Evolutionary conservation across 2,329 filamentous ascomycete species (phyloP), one percentile per base, ranked within the genome.

Genomic region (Neonectria coccinea): DNA sequence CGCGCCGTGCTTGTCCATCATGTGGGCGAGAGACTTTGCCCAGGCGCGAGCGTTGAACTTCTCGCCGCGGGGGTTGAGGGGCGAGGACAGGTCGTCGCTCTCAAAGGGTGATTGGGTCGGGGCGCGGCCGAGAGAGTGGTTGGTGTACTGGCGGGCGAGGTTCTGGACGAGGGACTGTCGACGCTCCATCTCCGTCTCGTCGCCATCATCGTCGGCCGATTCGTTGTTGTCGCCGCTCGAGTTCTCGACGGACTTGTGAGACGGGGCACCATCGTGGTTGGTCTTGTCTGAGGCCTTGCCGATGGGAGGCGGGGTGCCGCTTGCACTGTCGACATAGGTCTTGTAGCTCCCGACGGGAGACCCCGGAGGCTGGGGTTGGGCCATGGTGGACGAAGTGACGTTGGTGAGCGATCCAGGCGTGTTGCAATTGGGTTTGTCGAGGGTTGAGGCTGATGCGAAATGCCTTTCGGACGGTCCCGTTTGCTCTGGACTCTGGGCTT

Each of bases 71-170:
- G 61, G 61, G 61, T 64, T 64, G 14, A 64, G 25, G 0, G 61
- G 61, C 6, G 61, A 64, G 29, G 55, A 20, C 3, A 56, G 56
- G 45, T 64, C 61, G 5, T 59, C 51, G 22, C 27, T 52, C 8
- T 45, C 50, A 22, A 64, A 64, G 27, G 59, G 33, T 14, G 61
- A 54, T 3, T 64, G 50, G 8, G 56, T 59, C 11, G 44, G 22
- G 14, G 51, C 56, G 29, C 51, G 33, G 1, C 44, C 51, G 4
- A 55, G 44, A 2, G 61, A 64, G 16, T 58, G 56, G 44, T 39
- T 55, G 5, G 61, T 64, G 61, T 64, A 64, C 27, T 64, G 61
- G 9, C 61, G 56, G 6, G 61, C 61, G 25, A 64, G 61, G 27
- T 39, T 39, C 36, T 64, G 61, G 1, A 64, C 51, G 3, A 64